Percentiles rank a stretch among this genome's conserved stretches.
Conservation (phyloP, 495 filamentous ascomycete genomes). For the Monascus purpureus region DNA sequence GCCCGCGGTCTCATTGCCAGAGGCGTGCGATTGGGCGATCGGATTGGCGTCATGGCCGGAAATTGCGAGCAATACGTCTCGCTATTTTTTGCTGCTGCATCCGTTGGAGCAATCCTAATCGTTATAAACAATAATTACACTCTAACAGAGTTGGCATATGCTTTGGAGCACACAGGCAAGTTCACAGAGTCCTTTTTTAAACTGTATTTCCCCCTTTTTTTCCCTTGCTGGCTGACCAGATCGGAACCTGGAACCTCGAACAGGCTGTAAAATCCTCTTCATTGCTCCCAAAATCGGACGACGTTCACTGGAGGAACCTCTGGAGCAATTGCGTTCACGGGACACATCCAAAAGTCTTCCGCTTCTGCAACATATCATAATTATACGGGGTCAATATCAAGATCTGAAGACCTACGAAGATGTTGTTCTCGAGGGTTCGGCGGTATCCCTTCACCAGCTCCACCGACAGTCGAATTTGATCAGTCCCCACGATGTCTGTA, state of each 20-base stretch:
- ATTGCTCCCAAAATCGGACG: slow-evolving; percentile 47
- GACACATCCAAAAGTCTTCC: background rate
- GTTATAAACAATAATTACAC: slow-evolving; percentile 65
- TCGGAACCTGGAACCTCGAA: too few species aligned
- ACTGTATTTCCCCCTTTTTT: too few species aligned
- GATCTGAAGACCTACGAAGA: slow-evolving; percentile 38
- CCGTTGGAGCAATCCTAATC: slow-evolving; percentile 53
- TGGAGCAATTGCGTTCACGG: slow-evolving; percentile 32
- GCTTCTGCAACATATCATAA: slow-evolving; percentile 33
- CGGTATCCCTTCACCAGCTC: slow-evolving; percentile 23
- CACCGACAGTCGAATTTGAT: slow-evolving; percentile 30
- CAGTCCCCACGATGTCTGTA: slow-evolving; percentile 47
- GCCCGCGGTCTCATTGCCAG: slow-evolving; percentile 43
- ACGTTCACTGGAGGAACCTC: slow-evolving; percentile 37
- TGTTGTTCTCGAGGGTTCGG: slow-evolving; percentile 20
- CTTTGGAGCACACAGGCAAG: slow-evolving; percentile 48
- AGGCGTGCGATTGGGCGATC: slow-evolving; percentile 48
- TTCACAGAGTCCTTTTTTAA: too few species aligned
- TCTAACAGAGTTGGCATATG: slow-evolving; percentile 45
- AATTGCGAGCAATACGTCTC: slow-evolving; percentile 59
- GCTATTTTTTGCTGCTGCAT: slow-evolving; percentile 52
- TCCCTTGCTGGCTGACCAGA: too few species aligned
- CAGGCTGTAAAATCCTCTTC: slow-evolving; percentile 49
- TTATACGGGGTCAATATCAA: slow-evolving; percentile 37
- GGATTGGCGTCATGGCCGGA: slow-evolving; percentile 55